Conservation (phyloP, 306 rosid genomes). For the Dalbergia oliveri region DNA sequence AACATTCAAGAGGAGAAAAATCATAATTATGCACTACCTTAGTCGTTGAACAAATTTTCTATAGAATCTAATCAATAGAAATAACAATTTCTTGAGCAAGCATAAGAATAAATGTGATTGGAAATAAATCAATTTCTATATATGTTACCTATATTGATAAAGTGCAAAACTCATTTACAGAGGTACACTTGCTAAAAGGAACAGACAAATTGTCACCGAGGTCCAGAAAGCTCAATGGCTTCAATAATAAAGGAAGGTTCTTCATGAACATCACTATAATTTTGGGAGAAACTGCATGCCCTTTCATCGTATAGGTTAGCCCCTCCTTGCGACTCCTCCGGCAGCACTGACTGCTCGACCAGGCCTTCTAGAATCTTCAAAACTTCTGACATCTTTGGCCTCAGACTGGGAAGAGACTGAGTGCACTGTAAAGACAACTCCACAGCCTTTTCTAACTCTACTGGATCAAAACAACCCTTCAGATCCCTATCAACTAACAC, state of each 20-base stretch:
- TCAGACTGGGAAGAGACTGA: constrained; percentile 79
- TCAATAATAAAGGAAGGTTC: constrained; percentile 85
- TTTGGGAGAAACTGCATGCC: constrained; percentile 69
- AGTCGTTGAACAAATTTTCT: neutral
- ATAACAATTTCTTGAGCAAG: constrained; percentile 3
- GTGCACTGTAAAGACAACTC: constrained; percentile 84
- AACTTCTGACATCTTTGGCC: constrained; percentile 88
- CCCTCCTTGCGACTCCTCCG: constrained; percentile 72
- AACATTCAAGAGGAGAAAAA: neutral
- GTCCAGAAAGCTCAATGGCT: constrained; percentile 98
- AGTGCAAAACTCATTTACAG: constrained; percentile 59
- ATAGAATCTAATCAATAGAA: neutral
- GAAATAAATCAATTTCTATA: constrained; percentile 24
- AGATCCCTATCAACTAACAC: constrained; percentile 83
- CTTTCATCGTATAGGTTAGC: constrained; percentile 62
- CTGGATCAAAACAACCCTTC: constrained; percentile 80
- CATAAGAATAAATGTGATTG: neutral
- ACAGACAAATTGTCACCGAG: constrained; percentile 60
- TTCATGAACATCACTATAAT: constrained; percentile 66
- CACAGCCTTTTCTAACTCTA: constrained; percentile 71
- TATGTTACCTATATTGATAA: constrained; percentile 32
- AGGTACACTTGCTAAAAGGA: constrained; percentile 37
- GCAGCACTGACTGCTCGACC: constrained; percentile 61
- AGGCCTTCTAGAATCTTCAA: constrained; percentile 83
- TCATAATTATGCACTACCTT: neutral